Evolutionary conservation across 1,284 basidiomycete species (phyloP).

Genomic region (Trichosporon ovoides): DNA sequence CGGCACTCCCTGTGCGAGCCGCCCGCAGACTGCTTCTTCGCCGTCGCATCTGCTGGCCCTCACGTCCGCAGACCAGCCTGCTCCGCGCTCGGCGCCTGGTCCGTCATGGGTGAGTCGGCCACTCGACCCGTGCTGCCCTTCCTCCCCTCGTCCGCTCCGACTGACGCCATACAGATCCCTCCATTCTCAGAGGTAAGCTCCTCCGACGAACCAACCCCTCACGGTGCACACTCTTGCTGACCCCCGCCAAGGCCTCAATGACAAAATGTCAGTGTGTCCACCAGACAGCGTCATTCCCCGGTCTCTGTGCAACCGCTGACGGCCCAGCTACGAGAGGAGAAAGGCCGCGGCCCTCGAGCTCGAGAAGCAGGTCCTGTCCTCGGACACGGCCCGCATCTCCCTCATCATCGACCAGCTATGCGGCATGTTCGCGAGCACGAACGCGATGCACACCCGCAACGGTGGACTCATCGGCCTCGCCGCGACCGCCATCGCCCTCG

Average conservation of each 20-base stretch:
- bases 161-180: conserved; percentile 27
- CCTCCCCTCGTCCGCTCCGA: not conserved
- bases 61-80: not conserved
- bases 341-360: conserved; percentile 93
- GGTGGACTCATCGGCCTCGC: conserved; percentile 93
- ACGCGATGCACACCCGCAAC: conserved; percentile 82
- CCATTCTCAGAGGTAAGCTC: conserved; percentile 38
- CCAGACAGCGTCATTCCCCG: too few relatives aligned
- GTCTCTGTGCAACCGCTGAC: too few relatives aligned
- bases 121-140: too few relatives aligned
- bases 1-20: too few relatives aligned
- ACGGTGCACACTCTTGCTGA: not conserved
- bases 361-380: conserved; percentile 64
- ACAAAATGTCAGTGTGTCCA: conserved; percentile 42
- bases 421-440: conserved; percentile 80
- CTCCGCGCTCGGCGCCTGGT: not conserved
- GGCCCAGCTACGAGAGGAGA: conserved; percentile 69
- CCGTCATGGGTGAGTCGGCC: conserved; percentile 13
- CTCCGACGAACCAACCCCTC: too few relatives aligned
- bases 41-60: not conserved
- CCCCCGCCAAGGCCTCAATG: conserved; percentile 42
- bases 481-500: conserved; percentile 90
- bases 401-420: conserved; percentile 92
- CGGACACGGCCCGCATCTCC: conserved; percentile 70
- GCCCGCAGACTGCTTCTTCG: not conserved